Base-by-base conservation (phyloP, 371 early-diverging fungal genomes). In the Mucor velutinosus region DNA sequence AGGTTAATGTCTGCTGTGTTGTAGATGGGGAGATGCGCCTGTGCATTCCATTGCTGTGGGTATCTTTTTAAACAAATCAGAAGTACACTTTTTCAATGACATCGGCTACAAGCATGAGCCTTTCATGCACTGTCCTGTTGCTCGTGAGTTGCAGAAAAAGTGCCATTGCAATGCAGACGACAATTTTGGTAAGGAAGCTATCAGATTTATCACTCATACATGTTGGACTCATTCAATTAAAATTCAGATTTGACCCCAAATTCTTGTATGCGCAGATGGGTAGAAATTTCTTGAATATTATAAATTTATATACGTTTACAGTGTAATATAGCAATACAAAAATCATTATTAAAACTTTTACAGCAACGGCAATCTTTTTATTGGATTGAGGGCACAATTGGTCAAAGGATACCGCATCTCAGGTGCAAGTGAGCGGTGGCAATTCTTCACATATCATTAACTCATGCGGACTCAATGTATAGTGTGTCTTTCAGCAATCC, bases 21-120 rank as follows among this genome's bases (percentile, higher is more conserved):
- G 11, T 66, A 73, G 83, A 77, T 97, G 97, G 97, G 97, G 98
- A 6, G 98, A 98, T 85, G 99, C 98, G 0, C 98, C 99, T 8
- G 93, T 97, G 1, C 99, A 97, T 76, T 93, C 95, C 0, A 84
- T 97, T 71, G 90, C 89, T 17, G 90, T 89, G 17, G 86, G 89
- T 10, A 35, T 95, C 58, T 80, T 93, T 67, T 77, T 92, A 55
- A 76, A 82, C 23, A 80, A 89, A 65, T 72, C 82, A 11, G 80
- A 96, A 73, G 77, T 97, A 3, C 97, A 97, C 65, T 97, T 90
- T 76, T 98, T 98, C 82, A 87, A 92, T 57, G 91, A 93, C 60
- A 90, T 94, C 56, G 93, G 93, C 0, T 95, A 95, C 73, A 81
- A 69, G 45, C 94, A 94, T 67, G 76, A 80, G 14, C 87, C 87